A percentile compares a stretch with the other conserved stretches of the same genome.
phyloP scores from a whole-genome alignment of 2,329 filamentous ascomycete species.

The Trichoderma arundinaceum region DNA sequence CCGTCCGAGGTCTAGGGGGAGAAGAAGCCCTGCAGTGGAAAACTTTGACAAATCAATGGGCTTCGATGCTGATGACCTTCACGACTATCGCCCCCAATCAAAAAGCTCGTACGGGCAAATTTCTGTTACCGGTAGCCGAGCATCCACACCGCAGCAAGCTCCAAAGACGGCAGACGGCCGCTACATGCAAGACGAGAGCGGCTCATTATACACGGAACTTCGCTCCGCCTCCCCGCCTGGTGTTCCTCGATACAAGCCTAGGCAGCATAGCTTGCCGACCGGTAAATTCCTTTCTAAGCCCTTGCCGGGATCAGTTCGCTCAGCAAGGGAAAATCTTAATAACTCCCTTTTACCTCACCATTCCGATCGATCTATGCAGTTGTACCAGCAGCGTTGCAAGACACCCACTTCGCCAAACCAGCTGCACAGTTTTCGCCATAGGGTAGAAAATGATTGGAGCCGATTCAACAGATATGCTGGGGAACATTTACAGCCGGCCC shows the following conservation, averaged over 20 bases:
- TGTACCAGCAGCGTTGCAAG: slow-evolving; percentile 20
- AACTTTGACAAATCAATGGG: not conserved
- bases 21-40: slow-evolving; percentile 3
- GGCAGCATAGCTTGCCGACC: slow-evolving; percentile 29
- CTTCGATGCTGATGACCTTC: not conserved
- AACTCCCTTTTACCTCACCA: not conserved
- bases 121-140: slow-evolving; percentile 16
- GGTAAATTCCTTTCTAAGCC: not conserved
- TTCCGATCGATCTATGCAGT: not conserved
- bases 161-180: slow-evolving; percentile 26
- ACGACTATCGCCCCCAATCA: not conserved
- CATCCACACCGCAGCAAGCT: slow-evolving; percentile 12
- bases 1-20: slow-evolving; percentile 5
- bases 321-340: slow-evolving; percentile 26
- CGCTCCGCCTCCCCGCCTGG: slow-evolving; percentile 29
- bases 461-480: slow-evolving; percentile 22
- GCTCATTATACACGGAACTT: not conserved
- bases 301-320: slow-evolving; percentile 27
- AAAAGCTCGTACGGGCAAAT: slow-evolving; percentile 27
- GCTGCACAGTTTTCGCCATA: slow-evolving; percentile 25
- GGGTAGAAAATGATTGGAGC: slow-evolving; percentile 27
- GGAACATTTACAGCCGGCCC: slow-evolving; percentile 7
- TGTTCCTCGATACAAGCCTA: slow-evolving; percentile 28
- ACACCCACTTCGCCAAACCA: slow-evolving; percentile 21
- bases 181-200: slow-evolving; percentile 28